Evolutionary conservation across 768 basidiomycete genomes (phyloP).

Genomic region (Suillus weaverae): DNA sequence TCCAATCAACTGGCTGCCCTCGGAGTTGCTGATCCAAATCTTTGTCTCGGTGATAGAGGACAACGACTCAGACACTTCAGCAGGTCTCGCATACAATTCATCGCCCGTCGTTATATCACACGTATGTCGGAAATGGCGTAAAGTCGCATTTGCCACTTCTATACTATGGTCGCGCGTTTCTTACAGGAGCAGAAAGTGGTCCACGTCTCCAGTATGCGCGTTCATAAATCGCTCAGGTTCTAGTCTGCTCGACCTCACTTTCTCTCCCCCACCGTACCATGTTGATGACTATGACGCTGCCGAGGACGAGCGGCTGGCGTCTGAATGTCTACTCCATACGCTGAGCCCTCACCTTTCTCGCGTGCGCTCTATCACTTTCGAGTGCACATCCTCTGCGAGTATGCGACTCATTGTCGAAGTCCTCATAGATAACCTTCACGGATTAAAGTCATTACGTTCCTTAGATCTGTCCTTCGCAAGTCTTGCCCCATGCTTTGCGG

Average conservation of each 20-base stretch:
- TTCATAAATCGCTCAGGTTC: constrained; percentile 39
- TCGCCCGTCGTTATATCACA: constrained; percentile 46
- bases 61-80: constrained; percentile 21
- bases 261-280: constrained; percentile 23
- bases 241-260: constrained; percentile 37
- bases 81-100: constrained; percentile 29
- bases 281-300: constrained; percentile 18
- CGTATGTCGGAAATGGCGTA: constrained; percentile 52
- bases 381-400: constrained; percentile 30
- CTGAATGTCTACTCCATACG: constrained; percentile 25
- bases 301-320: constrained; percentile 14
- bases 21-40: constrained; percentile 46
- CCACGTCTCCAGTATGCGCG: constrained; percentile 19
- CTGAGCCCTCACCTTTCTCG: constrained; percentile 27
- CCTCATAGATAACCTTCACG: constrained; percentile 17
- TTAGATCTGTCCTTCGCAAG: constrained; percentile 30
- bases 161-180: constrained; percentile 46
- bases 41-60: constrained; percentile 36
- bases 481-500: constrained; percentile 27
- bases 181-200: constrained; percentile 28
- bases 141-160: constrained; percentile 42
- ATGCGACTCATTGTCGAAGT: constrained; percentile 28
- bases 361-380: constrained; percentile 35
- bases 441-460: constrained; percentile 22
- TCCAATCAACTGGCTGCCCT: constrained; percentile 52